A percentile compares a stretch with the other conserved stretches of the same genome.
Conservation (phyloP, 2,329 filamentous ascomycete species). For the Penicillium vulpinum region DNA sequence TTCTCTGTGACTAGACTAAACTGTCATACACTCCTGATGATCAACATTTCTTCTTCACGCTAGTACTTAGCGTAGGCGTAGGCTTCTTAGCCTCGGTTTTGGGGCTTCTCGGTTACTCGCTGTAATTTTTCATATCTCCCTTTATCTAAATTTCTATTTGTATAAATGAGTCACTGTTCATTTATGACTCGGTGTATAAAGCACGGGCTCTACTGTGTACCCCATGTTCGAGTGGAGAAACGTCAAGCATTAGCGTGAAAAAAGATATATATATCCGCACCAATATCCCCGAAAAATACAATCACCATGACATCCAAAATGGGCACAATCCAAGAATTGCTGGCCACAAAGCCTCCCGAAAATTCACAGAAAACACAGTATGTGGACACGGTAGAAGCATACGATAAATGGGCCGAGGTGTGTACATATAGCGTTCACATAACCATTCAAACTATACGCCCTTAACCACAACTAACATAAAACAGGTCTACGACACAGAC, state of each 20-base stretch:
- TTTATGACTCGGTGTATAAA: background rate
- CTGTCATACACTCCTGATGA: conserved; percentile 2
- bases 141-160: background rate
- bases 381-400: conserved; percentile 39
- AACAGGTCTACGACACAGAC: conserved; percentile 62
- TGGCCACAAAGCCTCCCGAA: conserved; percentile 6
- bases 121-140: background rate
- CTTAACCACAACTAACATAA: background rate
- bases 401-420: conserved; percentile 42
- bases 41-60: background rate
- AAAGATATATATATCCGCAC: background rate
- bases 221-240: background rate
- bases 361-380: conserved; percentile 25
- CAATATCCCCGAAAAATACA: background rate
- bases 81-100: background rate
- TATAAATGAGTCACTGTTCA: background rate
- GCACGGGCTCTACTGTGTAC: background rate
- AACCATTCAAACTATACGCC: no score
- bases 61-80: background rate
- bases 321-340: conserved; percentile 23
- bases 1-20: conserved; percentile 16
- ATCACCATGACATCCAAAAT: conserved; percentile 3
- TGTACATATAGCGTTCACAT: background rate
- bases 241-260: background rate
- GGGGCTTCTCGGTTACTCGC: background rate